Evolutionary conservation across 2,329 filamentous ascomycete genomes (phyloP), one percentile per base, ranked within the genome.

Genomic region (Aspergillus calidoustus): DNA sequence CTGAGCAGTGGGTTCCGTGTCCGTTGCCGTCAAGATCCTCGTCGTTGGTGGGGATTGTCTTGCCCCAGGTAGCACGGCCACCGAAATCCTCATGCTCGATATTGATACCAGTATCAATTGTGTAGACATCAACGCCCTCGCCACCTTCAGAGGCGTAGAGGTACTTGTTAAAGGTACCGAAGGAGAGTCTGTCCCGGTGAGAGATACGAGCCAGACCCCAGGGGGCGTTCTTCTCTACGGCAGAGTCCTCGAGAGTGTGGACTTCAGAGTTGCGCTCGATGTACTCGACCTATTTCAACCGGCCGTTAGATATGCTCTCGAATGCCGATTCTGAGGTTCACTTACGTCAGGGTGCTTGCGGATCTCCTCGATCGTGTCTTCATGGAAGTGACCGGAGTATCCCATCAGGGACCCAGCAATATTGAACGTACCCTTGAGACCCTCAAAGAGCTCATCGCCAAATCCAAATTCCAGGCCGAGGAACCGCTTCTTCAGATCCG

Each of bases 171-270:
- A 95, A 98, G 78, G 88, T 93, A 71, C 91, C 90, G 77, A 99
- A 98, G 78, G 86, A 90, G 69, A 99, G 86, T 67, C 86, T 85
- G 68, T 95, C 85, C 71, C 95, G 92, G 85, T 99, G 95, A 38
- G 95, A 99, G 82, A 99, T 91, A 88, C 95, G 92, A 71, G 96
- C 95, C 68, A 99, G 87, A 83, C 96, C 95, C 95, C 96, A 99
- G n/a, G 95, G 95, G 67, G 96, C 91, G 78, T 92, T 90, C 85
- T 92, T 95, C 87, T 99, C 92, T 7, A 87, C 83, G 75, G 90
- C 85, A 67, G 80, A 75, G 53, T 76, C 72, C 60, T 79, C 80
- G 81, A 96, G 87, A 60, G 92, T 92, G 83, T 93, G 92, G 72
- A 99, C 95, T 70, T 95, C 85, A 54, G 92, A 93, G 80, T 99